Conservation (phyloP, 352 stramenopile species). For the Thalassiosira sp. region DNA sequence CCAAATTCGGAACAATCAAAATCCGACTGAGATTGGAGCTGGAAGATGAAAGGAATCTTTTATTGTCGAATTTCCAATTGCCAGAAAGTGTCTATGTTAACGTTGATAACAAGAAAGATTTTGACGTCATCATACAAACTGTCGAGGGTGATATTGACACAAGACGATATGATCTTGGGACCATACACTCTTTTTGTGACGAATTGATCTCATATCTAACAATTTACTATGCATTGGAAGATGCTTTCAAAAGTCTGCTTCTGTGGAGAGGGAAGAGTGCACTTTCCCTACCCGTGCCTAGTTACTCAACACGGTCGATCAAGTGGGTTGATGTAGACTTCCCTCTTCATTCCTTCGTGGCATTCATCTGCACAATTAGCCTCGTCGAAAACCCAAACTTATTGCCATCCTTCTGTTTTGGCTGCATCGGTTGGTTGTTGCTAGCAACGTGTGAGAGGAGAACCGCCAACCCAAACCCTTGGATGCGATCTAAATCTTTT, state of each 20-base stretch:
- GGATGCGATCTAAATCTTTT: conserved; percentile 58
- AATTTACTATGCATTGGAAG: conserved; percentile 64
- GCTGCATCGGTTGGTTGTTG: conserved; percentile 49
- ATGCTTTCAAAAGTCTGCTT: conserved; percentile 64
- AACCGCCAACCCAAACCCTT: conserved; percentile 59
- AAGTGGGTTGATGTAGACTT: conserved; percentile 38
- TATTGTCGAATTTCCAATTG: conserved; percentile 58
- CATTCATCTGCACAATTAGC: conserved; percentile 56
- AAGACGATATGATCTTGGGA: conserved; percentile 33
- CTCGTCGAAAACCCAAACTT: conserved; percentile 70
- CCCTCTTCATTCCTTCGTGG: conserved; percentile 69
- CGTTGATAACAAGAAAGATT: conserved; percentile 63
- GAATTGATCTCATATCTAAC: conserved; percentile 56
- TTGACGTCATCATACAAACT: conserved; percentile 64
- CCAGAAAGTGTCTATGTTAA: conserved; percentile 71
- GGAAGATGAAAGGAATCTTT: conserved; percentile 49
- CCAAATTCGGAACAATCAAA: conserved; percentile 31
- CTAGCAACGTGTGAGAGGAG: conserved; percentile 56
- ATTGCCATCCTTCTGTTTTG: conserved; percentile 56
- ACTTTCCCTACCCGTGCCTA: conserved; percentile 34
- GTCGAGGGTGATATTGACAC: conserved; percentile 59
- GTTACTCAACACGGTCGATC: conserved; percentile 14
- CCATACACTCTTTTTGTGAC: conserved; percentile 25
- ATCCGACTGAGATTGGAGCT: conserved; percentile 68
- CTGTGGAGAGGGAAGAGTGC: conserved; percentile 64